Evolutionary conservation across 768 basidiomycete species (phyloP), one percentile per base, ranked within the genome.

Genomic region (Coprinellus micaceus): DNA sequence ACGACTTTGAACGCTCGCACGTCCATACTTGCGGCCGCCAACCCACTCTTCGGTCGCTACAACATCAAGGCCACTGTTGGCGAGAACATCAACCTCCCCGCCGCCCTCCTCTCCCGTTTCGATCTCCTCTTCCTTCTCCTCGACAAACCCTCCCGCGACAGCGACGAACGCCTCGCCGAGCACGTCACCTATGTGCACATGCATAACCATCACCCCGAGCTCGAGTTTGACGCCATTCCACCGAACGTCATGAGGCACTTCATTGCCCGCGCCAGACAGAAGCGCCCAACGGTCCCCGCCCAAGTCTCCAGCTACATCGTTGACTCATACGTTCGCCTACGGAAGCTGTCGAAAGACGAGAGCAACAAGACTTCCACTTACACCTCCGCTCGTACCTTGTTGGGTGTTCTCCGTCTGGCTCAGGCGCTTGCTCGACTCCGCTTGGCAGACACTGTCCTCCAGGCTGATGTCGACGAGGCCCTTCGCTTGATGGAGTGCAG

Each of bases 111-210:
- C 46, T 98, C 96, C 22, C 86, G 97, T 70, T 99, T 99, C 71
- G 97, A 99, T 68, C 77, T 98, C 55, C 74, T 98, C 58, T 98
- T 98, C 80, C 80, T 99, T 66, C 95, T 98, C 58, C 83, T 99
- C 47, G 97, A 99, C 73, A 98, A 95, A 63, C 95, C 97, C 2
- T 83, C 85, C 6, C 79, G 94, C 58, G 97, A 98, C 65, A 94
- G 94, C 62, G 97, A 99, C 65, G 96, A 98, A 67, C 82, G 94
- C 49, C 81, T 99, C 4, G 97, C 97, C 13, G 88, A 94, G 68
- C 97, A 99, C 73, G 94, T 99, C 63, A 97, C 97, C 1, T 88
- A 94, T 66, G 97, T 99, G 22, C 97, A 99, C 69, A 98, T 98
- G 97, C 82, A 93, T 73, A 94, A 89, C 58, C 77, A 77, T 12